Base-by-base conservation (phyloP, 208 protist genomes). In the Willaertia magna region DNA sequence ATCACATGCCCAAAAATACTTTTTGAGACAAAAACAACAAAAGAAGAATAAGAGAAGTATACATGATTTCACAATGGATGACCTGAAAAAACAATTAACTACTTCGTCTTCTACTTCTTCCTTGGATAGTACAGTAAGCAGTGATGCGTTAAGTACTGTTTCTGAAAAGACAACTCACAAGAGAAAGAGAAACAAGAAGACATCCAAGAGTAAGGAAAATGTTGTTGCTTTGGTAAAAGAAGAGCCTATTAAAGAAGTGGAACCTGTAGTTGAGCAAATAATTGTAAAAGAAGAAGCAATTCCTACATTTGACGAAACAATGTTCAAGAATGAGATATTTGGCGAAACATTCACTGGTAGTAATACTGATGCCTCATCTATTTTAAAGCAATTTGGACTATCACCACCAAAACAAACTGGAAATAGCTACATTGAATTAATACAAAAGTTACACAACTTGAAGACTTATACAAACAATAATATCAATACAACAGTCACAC, bases 1-100 rank as follows among this genome's bases (percentile, higher is more conserved):
- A 79, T 79, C 48, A 44, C 88, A 89, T 51, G 88, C 88, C 46
- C 88, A 89, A 86, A 89, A 89, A 55, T 89, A 89, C 48, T 89
- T 87, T 83, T 81, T 89, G 0, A 18, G 88, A 61, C 88, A 89
- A 61, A 83, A 89, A 61, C 88, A 89, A 85, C 49, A 83, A 61
- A 76, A 59, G 26, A 89, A 89, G 39, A 89, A 89, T 61, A 89
- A 89, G 47, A 82, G 86, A 84, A 55, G 30, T 22, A 89, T 89
- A 20, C 88, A 89, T 51, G 88, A 89, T 81, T 52, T 86, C 9
- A 88, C 88, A 39, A 75, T 89, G 20, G 30, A 84, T 22, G 88
- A 89, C 42, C 51, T 89, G 18, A 67, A 49, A 7, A 55, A 42
- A 49, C 18, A 67, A 34, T n/a, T n/a, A n/a, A n/a, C n/a, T n/a